Base-by-base conservation (phyloP, 495 filamentous ascomycete genomes). In the Hypoxylon rickii region DNA sequence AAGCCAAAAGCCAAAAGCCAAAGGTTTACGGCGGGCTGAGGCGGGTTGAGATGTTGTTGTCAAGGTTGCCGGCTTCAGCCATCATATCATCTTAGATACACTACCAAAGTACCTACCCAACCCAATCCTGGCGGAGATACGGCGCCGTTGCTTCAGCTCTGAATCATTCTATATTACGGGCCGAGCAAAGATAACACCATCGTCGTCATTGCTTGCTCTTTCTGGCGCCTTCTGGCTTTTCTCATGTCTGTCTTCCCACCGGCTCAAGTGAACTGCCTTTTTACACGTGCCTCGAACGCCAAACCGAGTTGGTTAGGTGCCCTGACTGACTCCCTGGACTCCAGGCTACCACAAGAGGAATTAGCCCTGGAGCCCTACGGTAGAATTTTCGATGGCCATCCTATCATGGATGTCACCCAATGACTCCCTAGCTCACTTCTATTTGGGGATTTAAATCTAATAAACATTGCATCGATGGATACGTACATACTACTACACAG, bases 111-210 rank as follows among this genome's bases (percentile, higher is more conserved):
- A 42, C n/a, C 17, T 32, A 43, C 22, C 24, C 17, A 39, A 50
- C 42, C 47, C 47, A 48, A 32, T 26, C 3, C 49, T 7, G 56
- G 48, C 3, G 31, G 2, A 26, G 41, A 45, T 55, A 24, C 33
- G 26, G 37, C 18, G n/a, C 32, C 11, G 22, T 19, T 16, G 19
- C 21, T 38, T 38, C 12, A 48, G 37, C 31, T 13, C 20, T 46
- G 42, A 41, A 33, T 17, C 10, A 42, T 39, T 44, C 29, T 36
- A 61, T 55, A 61, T 47, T 37, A 56, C 51, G 58, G 58, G 41
- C 58, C 58, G 58, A 61, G 58, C 51, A 41, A 29, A 29, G 34
- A 46, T 47, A 51, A 5, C 46, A 48, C 51, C 37, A 36, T 33
- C 3, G 43, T 44, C 43, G 20, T 48, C 19, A 31, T 47, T 31